Percentiles rank a stretch among this genome's conserved stretches.
Conservation (phyloP, 1,284 basidiomycete genomes). For the Takashimella tepidaria region DNA sequence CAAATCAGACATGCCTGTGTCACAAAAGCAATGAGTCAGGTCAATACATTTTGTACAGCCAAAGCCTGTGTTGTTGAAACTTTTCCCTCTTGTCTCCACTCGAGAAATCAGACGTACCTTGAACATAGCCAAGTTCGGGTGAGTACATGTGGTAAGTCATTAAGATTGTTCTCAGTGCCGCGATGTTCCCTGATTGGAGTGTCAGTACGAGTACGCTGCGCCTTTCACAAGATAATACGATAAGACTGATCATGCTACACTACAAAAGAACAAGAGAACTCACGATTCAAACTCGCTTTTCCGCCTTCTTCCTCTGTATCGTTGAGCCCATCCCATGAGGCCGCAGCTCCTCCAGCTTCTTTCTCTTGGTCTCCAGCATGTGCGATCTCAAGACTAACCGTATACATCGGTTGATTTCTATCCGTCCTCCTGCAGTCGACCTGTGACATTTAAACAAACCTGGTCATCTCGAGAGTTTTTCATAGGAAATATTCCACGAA, state of each 20-base stretch:
- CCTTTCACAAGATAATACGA: not conserved
- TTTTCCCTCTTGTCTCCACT: too few relatives aligned
- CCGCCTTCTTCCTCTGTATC: slow-evolving; percentile 65
- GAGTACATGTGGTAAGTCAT: slow-evolving; percentile 91
- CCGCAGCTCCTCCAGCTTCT: slow-evolving; percentile 33
- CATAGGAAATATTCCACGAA: too few relatives aligned
- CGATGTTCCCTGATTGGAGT: slow-evolving; percentile 37
- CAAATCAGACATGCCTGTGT: slow-evolving; percentile 96
- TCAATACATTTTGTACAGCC: too few relatives aligned
- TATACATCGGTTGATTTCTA: slow-evolving; percentile 79
- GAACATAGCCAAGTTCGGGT: slow-evolving; percentile 64
- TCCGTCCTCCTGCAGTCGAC: slow-evolving; percentile 98
- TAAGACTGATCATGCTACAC: too few relatives aligned
- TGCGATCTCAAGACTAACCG: slow-evolving; percentile 49
- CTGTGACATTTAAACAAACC: too few relatives aligned
- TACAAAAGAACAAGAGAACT: slow-evolving; percentile 8
- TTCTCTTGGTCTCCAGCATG: slow-evolving; percentile 34
- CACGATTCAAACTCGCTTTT: slow-evolving; percentile 68
- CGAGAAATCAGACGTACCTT: slow-evolving; percentile 28
- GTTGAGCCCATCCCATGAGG: slow-evolving; percentile 21
- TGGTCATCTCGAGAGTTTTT: slow-evolving; percentile 35
- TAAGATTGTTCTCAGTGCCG: slow-evolving; percentile 56
- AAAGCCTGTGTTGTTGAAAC: too few relatives aligned
- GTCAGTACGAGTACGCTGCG: not conserved
- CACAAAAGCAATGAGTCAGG: not conserved